Percentiles rank a stretch among this genome's conserved stretches.
Conservation (phyloP, 1,139 yeast genomes). For the Suhomyces coccinellae region DNA sequence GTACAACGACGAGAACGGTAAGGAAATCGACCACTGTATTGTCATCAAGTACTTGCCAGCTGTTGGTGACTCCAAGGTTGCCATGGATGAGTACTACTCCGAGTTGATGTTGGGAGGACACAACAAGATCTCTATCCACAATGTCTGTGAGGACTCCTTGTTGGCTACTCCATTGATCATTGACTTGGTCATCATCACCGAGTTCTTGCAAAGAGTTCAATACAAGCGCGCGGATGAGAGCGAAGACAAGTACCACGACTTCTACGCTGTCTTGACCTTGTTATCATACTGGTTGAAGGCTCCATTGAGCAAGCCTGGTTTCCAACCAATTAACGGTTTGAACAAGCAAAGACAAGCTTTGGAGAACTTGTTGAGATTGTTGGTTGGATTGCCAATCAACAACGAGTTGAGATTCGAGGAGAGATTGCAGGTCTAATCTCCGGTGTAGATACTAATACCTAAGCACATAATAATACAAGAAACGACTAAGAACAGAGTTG, state of each 20-base stretch:
- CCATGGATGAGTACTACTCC: slow-evolving; percentile 97
- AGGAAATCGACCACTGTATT: slow-evolving; percentile 87
- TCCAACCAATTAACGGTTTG: slow-evolving; percentile 86
- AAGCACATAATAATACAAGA: background rate
- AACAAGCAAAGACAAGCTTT: slow-evolving; percentile 93
- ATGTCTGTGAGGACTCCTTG: slow-evolving; percentile 94
- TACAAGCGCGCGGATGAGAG: slow-evolving; percentile 56
- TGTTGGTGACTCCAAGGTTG: slow-evolving; percentile 95
- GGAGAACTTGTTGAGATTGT: slow-evolving; percentile 85
- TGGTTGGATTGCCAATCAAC: slow-evolving; percentile 86
- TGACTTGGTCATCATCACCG: slow-evolving; percentile 87
- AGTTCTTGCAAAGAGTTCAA: slow-evolving; percentile 81
- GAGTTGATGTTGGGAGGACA: slow-evolving; percentile 98
- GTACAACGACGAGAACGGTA: slow-evolving; percentile 79
- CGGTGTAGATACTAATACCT: background rate
- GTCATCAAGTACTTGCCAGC: slow-evolving; percentile 94
- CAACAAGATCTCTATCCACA: slow-evolving; percentile 89
- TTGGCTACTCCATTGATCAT: slow-evolving; percentile 93
- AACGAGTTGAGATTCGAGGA: slow-evolving; percentile 95
- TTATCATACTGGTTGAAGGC: slow-evolving; percentile 97
- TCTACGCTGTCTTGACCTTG: slow-evolving; percentile 85
- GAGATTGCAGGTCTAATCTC: slow-evolving; percentile 46
- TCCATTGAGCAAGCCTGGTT: slow-evolving; percentile 89
- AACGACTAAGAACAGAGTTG: too few relatives aligned
- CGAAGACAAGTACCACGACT: slow-evolving; percentile 53